Evolutionary conservation across 306 rosid genomes (phyloP), one percentile per base, ranked within the genome.

Genomic region (Malus sylvestris): DNA sequence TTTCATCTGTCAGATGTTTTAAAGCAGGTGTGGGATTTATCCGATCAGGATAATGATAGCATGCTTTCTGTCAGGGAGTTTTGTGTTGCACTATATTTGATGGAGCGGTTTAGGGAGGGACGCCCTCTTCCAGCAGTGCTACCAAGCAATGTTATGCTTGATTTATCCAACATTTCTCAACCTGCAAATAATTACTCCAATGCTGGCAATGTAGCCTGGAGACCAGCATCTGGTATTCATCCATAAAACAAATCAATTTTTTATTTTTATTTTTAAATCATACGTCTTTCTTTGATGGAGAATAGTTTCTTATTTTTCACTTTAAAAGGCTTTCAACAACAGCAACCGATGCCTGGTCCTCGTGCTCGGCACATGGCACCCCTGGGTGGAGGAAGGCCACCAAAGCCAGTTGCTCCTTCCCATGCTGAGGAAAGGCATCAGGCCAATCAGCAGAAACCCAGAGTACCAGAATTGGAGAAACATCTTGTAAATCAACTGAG

Each of bases 1-100:
- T 81, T 86, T 70, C 81, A 76, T 85, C 83, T 87, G 82, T 57
- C 97, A 96, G 99, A 93, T 91, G 86, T 96, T 80, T 87, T 96
- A 80, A 88, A 82, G 98, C 98, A 93, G 91, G 97, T 96, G 70
- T 96, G 99, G 99, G 99, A 96, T 84, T 84, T 96, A 84, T 91
- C 99, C 1, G 99, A 96, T 86, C 98, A 93, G 80, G 99, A 96
- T 89, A 93, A 91, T 69, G 99, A 96, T 87, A 89, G 99, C 89
- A 93, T 87, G 97, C 96, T 96, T 85, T 96, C 99, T 83, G 90
- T 88, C 78, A 86, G 91, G 89, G 99, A 96, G 89, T 96, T 96
- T 72, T 93, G 98, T 82, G 80, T 89, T 71, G 98, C 99, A 67
- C 76, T 96, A 75, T 93, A 93, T 89, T 80, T 96, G 82, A 89